Evolutionary conservation across 148 eudicot genomes (phyloP), one percentile per base, ranked within the genome.

Genomic region (Amaranthus palmeri): DNA sequence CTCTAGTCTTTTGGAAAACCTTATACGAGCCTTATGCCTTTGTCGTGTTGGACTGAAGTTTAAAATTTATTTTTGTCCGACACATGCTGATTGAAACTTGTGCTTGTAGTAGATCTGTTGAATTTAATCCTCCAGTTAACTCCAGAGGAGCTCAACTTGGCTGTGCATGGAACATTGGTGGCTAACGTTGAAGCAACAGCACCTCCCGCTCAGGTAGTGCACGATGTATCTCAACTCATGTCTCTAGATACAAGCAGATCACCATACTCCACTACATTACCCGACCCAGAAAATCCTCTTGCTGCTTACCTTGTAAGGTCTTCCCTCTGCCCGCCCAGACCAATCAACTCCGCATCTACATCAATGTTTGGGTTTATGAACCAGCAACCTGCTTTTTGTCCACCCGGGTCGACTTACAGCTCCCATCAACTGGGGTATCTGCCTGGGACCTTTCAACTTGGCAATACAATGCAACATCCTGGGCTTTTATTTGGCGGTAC

Each of bases 171-270:
- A 15, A 45, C 58, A 52, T 41, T 13, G 7, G 8, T 57, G 57
- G 43, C 55, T 7, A 45, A 25, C 8, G 14, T 10, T 49, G 11
- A 13, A 46, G 40, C 63, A 58, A n/a, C 7, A 11, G n/a, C 67
- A 25, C 4, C 72, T 43, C 68, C 56, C 5, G 78, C 61, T 54
- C 78, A 75, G 73, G 78, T 75, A 54, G 72, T 75, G 51, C 60
- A 75, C 52, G 73, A 69, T 45, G 25, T 75, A 69, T 68, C 78
- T 17, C 73, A 75, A n/a, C 73, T 75, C 51, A 51, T 76, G 10
- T 55, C 74, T 70, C 9, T 57, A 12, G 70, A 70, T 47, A 56
- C 74, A 46, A 36, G 50, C 14, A 62, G 14, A 18, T 48, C 58
- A 10, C 72, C 51, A 12, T 43, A 4, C 41, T 25, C 53, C 5